Percentiles rank a stretch among this genome's conserved stretches.
Evolutionary conservation across 495 filamentous ascomycete genomes (phyloP).

Genomic region (Xylaria flabelliformis): DNA sequence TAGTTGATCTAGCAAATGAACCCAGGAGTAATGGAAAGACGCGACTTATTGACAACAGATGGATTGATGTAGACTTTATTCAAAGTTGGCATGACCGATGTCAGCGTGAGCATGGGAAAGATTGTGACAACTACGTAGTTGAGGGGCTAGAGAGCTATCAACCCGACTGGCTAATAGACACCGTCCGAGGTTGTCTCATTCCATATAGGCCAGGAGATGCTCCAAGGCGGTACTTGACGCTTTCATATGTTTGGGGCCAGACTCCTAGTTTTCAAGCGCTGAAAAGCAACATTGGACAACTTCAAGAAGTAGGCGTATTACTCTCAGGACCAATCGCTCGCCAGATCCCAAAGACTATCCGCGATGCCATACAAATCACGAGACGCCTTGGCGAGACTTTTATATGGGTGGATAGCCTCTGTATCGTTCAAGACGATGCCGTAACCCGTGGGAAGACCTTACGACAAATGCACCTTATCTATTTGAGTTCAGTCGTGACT

Average conservation of each 20-base stretch:
- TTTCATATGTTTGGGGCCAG: constrained; percentile 11
- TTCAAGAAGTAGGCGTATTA: neutral
- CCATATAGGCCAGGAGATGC: neutral
- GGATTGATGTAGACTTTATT: constrained; percentile 5
- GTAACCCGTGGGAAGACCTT: neutral
- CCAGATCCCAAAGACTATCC: constrained; percentile 10
- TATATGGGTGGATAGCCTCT: constrained; percentile 8
- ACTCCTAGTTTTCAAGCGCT: neutral
- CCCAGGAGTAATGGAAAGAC: neutral
- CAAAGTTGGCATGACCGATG: neutral
- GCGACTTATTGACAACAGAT: constrained; percentile 1
- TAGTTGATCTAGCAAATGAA: neutral
- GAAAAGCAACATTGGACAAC: neutral
- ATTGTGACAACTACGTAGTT: neutral
- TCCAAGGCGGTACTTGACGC: neutral
- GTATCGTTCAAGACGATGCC: constrained; percentile 4
- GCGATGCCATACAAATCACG: neutral
- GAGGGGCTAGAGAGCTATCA: neutral
- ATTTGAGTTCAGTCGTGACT: neutral
- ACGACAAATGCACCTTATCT: neutral
- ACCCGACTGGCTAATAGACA: constrained; percentile 9
- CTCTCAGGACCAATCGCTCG: neutral
- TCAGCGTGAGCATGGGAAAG: neutral
- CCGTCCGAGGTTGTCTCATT: neutral
- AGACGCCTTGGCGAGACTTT: neutral